Evolutionary conservation across 1,284 basidiomycete genomes (phyloP).

Genomic region (Papiliotrema terrestris): DNA sequence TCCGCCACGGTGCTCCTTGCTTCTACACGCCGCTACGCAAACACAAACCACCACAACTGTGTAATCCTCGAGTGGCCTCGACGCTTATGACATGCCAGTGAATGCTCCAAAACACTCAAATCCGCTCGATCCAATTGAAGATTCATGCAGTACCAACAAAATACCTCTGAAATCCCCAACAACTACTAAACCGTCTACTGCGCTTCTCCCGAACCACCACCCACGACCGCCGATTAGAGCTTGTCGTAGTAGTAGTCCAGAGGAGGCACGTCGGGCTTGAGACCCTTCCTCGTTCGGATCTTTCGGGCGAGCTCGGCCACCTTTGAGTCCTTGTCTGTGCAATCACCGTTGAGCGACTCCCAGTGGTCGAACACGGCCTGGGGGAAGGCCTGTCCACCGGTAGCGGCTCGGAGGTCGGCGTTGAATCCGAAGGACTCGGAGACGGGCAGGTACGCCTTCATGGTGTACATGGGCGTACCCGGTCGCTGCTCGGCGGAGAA

Average conservation of each 20-base stretch:
- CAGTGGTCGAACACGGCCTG: slow-evolving; percentile 91
- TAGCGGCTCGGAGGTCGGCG: slow-evolving; percentile 87
- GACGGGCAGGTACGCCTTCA: slow-evolving; percentile 96
- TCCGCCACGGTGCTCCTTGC: too few species aligned
- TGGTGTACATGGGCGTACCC: slow-evolving; percentile 99
- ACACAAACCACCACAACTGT: too few species aligned
- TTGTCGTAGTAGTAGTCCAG: slow-evolving; percentile 91
- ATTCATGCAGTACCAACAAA: background rate
- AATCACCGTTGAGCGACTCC: slow-evolving; percentile 56
- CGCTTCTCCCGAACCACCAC: background rate
- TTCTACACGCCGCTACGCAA: too few species aligned
- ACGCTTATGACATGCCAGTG: too few species aligned
- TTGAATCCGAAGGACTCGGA: slow-evolving; percentile 99
- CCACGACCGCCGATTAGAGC: slow-evolving; percentile 47
- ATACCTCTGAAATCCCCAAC: background rate
- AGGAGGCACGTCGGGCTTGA: slow-evolving; percentile 74
- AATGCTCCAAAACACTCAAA: too few species aligned
- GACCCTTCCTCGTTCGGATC: slow-evolving; percentile 61
- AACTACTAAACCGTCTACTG: background rate
- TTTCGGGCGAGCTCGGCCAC: slow-evolving; percentile 62
- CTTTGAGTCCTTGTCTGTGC: slow-evolving; percentile 45
- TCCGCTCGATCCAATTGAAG: too few species aligned
- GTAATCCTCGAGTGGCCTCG: too few species aligned
- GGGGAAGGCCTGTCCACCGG: slow-evolving; percentile 97
- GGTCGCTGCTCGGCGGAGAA: slow-evolving; percentile 96